Conservation (phyloP, 139 green algal species). For the Micractinium sp. region DNA sequence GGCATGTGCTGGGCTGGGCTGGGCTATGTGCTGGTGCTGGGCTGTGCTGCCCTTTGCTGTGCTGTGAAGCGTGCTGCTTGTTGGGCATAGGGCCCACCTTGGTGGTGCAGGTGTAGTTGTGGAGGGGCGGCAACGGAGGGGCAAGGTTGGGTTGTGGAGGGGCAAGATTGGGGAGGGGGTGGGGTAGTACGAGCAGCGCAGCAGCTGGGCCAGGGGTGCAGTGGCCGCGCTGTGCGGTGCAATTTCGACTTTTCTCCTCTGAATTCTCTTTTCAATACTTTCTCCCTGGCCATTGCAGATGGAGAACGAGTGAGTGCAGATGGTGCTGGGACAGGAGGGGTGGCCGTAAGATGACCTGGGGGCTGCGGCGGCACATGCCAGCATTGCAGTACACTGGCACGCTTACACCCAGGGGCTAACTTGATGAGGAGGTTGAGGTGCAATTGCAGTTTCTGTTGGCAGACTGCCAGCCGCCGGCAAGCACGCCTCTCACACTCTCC, state of each 20-base stretch:
- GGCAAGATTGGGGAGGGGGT: too few species aligned
- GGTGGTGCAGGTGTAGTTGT: not conserved
- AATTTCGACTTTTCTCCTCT: too few species aligned
- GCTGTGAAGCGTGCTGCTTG: not conserved
- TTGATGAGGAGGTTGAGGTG: not conserved
- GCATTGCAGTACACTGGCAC: not conserved
- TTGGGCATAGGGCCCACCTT: not conserved
- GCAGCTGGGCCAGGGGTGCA: too few species aligned
- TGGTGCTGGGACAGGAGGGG: too few species aligned
- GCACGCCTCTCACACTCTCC: not conserved
- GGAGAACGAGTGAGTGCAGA: constrained; percentile 63
- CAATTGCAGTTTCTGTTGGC: not conserved
- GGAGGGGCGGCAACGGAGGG: not conserved
- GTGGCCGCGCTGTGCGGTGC: too few species aligned
- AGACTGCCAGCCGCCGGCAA: too few species aligned
- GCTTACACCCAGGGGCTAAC: too few species aligned
- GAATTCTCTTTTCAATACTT: not conserved
- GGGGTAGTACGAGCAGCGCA: too few species aligned
- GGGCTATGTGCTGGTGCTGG: not conserved
- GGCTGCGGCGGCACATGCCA: not conserved
- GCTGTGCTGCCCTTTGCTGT: not conserved
- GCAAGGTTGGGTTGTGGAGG: not conserved
- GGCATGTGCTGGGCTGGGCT: not conserved
- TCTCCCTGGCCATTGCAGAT: constrained; percentile 46
- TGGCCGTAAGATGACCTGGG: constrained; percentile 9